Evolutionary conservation across 345 rosid genomes (phyloP).

Genomic region (Corymbia maculata): DNA sequence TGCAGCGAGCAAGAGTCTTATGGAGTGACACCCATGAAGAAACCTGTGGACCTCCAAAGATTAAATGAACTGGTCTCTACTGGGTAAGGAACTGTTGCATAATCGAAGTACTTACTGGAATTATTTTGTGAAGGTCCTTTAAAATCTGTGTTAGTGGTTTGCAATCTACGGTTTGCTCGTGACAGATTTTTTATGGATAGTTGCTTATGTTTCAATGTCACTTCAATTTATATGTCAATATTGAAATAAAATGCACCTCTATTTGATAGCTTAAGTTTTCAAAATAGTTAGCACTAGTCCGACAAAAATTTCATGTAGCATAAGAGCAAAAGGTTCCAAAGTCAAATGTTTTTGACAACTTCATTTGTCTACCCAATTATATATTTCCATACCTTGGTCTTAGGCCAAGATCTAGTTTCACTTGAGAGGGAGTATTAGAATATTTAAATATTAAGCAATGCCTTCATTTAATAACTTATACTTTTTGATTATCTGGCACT

Average conservation of each 20-base stretch:
- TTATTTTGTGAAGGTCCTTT: not conserved
- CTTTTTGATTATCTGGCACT: not conserved
- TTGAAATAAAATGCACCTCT: not conserved
- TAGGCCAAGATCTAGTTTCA: not conserved
- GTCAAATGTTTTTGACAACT: not conserved
- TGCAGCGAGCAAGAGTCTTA: conserved; percentile 78
- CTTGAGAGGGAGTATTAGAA: not conserved
- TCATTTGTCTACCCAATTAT: not conserved
- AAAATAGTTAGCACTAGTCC: not conserved
- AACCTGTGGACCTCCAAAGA: conserved; percentile 71
- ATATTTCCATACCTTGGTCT: not conserved
- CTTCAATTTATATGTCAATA: not conserved
- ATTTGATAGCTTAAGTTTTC: not conserved
- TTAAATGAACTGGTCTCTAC: conserved; percentile 47
- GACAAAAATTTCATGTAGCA: not conserved
- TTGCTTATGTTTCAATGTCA: not conserved
- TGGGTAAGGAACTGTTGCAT: conserved; percentile 42
- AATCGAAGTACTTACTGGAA: not conserved
- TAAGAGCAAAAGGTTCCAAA: not conserved
- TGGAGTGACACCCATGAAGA: conserved; percentile 76
- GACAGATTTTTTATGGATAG: not conserved
- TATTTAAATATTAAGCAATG: not conserved
- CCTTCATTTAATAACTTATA: not conserved
- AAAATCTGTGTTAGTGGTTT: not conserved
- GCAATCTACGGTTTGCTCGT: not conserved